Evolutionary conservation across 2,329 filamentous ascomycete species (phyloP).

Genomic region (Herpotrichia juniperi): DNA sequence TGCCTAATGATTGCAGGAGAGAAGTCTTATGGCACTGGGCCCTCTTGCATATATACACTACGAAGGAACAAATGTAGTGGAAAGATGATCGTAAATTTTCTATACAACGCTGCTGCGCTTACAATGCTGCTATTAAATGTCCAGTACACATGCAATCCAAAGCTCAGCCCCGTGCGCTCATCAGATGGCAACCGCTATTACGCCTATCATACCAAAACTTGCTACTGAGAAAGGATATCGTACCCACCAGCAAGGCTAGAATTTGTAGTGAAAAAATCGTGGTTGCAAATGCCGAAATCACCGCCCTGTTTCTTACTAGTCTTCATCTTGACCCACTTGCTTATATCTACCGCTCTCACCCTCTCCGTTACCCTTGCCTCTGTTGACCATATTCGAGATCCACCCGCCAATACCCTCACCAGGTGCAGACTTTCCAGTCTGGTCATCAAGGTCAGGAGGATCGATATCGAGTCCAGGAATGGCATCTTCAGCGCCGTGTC

Average conservation of each 20-base stretch:
- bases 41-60: not conserved
- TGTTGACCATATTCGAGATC: slow-evolving; percentile 71
- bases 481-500: slow-evolving; percentile 64
- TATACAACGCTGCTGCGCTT: slow-evolving; percentile 3
- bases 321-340: slow-evolving; percentile 52
- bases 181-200: slow-evolving; percentile 28
- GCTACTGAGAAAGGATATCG: slow-evolving; percentile 31
- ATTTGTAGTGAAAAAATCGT: slow-evolving; percentile 29
- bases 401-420: slow-evolving; percentile 69
- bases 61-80: not conserved
- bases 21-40: no score
- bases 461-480: slow-evolving; percentile 85
- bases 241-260: slow-evolving; percentile 23
- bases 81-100: slow-evolving; percentile 1
- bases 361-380: slow-evolving; percentile 54
- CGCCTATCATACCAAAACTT: slow-evolving; percentile 32
- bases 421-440: slow-evolving; percentile 54
- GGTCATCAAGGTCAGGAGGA: slow-evolving; percentile 67
- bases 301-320: slow-evolving; percentile 24
- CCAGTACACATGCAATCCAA: slow-evolving; percentile 20
- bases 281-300: slow-evolving; percentile 7
- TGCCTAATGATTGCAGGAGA: no score
- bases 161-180: slow-evolving; percentile 11
- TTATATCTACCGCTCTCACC: slow-evolving; percentile 54
- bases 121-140: slow-evolving; percentile 2